Conservation (phyloP, 306 rosid genomes). For the Cucurbita pepo region DNA sequence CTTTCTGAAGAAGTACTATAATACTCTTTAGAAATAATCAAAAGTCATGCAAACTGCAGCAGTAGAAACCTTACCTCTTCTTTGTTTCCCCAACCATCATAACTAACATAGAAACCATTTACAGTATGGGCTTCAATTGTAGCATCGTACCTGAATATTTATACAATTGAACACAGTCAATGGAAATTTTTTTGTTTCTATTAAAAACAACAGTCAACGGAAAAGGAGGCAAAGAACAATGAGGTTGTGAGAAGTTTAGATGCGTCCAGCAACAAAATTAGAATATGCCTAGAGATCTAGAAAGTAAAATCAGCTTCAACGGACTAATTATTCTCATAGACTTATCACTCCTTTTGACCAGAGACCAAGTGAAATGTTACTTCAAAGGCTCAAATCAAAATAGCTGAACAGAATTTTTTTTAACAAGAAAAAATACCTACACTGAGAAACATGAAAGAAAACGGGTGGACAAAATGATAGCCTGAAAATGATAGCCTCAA, state of each 20-base stretch:
- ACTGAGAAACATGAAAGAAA: background rate
- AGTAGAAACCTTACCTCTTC: conserved; percentile 65
- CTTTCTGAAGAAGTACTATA: background rate
- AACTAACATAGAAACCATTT: conserved; percentile 61
- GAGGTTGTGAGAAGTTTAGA: background rate
- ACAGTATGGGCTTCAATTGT: conserved; percentile 59
- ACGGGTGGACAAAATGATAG: background rate
- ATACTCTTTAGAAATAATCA: background rate
- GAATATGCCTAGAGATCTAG: background rate
- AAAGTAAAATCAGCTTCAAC: background rate
- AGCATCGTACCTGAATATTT: conserved; percentile 73
- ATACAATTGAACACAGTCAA: conserved; percentile 21
- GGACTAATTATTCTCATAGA: background rate
- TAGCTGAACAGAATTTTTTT: background rate
- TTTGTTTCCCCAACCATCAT: conserved; percentile 81
- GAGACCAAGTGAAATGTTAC: background rate
- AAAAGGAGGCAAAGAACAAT: background rate
- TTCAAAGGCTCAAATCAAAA: background rate
- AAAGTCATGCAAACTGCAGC: background rate
- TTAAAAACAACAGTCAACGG: background rate
- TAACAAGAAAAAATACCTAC: background rate
- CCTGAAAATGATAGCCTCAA: background rate
- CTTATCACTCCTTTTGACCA: background rate
- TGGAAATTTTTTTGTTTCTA: background rate
- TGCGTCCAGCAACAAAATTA: background rate